Evolutionary conservation across 116 monocot species (phyloP).

Genomic region (Iris pallida): DNA sequence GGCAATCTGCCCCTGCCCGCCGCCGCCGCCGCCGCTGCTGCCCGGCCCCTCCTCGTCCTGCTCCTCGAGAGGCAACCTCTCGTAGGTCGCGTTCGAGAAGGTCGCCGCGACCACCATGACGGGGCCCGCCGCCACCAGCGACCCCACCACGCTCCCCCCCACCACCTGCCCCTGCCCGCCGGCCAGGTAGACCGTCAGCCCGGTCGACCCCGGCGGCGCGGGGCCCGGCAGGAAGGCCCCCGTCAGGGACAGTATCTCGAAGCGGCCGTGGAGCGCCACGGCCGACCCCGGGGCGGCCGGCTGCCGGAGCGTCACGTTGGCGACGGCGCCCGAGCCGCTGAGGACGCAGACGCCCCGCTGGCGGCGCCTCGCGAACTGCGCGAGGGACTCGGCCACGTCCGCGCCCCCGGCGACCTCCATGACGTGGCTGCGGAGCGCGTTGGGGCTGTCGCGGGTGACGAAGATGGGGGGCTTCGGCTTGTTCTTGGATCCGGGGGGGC

Average conservation of each 20-base stretch:
- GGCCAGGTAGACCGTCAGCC: conserved; percentile 66
- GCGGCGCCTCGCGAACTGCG: conserved; percentile 56
- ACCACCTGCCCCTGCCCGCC: conserved; percentile 78
- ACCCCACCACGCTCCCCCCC: conserved; percentile 61
- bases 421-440: conserved; percentile 69
- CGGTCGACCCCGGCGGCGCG: conserved; percentile 56
- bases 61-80: conserved; percentile 53
- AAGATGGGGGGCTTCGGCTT: conserved; percentile 76
- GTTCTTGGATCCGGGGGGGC: conserved; percentile 47
- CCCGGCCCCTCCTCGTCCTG: conserved; percentile 29
- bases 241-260: conserved; percentile 63
- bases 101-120: conserved; percentile 66
- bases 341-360: conserved; percentile 77
- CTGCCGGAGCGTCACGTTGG: conserved; percentile 59
- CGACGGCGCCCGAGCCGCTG: conserved; percentile 61
- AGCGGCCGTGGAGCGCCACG: conserved; percentile 63
- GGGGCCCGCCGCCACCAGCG: conserved; percentile 59
- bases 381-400: conserved; percentile 60
- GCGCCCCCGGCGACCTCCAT: conserved; percentile 66
- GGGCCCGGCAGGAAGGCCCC: conserved; percentile 67
- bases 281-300: conserved; percentile 54
- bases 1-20: conserved; percentile 13
- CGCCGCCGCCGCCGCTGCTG: conserved; percentile 1
- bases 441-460: conserved; percentile 78
- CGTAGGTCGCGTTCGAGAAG: conserved; percentile 62